phyloP scores from a whole-genome alignment of 768 basidiomycete genomes.

The Termitomyces sp. region DNA sequence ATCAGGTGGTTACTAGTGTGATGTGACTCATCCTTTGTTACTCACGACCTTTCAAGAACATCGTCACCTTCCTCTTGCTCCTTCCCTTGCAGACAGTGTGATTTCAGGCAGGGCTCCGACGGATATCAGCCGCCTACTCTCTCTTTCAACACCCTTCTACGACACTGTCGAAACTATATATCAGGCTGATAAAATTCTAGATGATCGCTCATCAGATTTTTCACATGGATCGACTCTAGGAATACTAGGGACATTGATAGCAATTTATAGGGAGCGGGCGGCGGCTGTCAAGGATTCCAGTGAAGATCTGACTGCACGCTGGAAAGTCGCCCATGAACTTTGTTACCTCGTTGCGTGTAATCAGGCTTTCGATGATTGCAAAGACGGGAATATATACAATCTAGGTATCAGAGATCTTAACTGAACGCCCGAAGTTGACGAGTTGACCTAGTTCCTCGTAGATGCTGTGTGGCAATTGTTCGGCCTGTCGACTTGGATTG shows the following conservation, averaged over 20 bases:
- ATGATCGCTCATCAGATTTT: slow-evolving; percentile 33
- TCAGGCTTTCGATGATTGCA: slow-evolving; percentile 62
- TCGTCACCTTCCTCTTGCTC: slow-evolving; percentile 18
- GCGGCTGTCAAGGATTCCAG: slow-evolving; percentile 13
- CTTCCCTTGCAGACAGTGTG: slow-evolving; percentile 35
- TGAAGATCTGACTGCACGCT: slow-evolving; percentile 38
- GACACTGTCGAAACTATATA: slow-evolving; percentile 43
- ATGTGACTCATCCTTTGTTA: not conserved
- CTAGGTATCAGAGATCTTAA: slow-evolving; percentile 34
- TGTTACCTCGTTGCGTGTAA: slow-evolving; percentile 57
- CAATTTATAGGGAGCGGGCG: slow-evolving; percentile 37
- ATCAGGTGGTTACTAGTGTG: slow-evolving; percentile 8
- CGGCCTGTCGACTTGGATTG: slow-evolving; percentile 54
- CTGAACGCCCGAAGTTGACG: not conserved
- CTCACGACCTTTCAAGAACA: not conserved
- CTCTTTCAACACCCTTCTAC: slow-evolving; percentile 31
- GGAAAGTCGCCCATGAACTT: slow-evolving; percentile 60
- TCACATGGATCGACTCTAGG: slow-evolving; percentile 34
- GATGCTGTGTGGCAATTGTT: slow-evolving; percentile 73
- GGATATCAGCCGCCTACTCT: slow-evolving; percentile 56
- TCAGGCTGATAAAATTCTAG: slow-evolving; percentile 40
- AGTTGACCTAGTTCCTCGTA: slow-evolving; percentile 20
- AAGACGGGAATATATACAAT: slow-evolving; percentile 56
- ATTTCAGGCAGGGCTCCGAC: slow-evolving; percentile 45
- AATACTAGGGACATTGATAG: slow-evolving; percentile 38